Percentiles rank a stretch among this genome's conserved stretches.
These are phyloP conservation scores for Botrytis medusae DNA, from an alignment of 2,329 filamentous ascomycete species.

Conservation along the genomic window DNA sequence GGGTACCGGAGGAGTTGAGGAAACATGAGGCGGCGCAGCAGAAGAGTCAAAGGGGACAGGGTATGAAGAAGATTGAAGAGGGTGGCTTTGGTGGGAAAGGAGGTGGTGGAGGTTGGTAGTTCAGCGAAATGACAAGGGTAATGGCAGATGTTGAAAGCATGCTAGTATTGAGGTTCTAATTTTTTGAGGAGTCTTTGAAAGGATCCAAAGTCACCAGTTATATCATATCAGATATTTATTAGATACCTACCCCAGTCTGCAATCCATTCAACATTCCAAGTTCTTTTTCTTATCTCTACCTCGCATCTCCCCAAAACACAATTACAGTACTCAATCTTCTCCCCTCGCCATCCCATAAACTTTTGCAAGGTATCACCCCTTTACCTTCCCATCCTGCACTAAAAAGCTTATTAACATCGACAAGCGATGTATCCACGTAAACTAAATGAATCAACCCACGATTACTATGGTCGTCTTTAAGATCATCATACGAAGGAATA, in stretches of 20 bases:
- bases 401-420: neutral
- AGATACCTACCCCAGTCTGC: neutral
- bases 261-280: neutral
- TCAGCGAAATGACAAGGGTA: neutral
- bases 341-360: constrained; percentile 45
- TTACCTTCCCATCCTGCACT: constrained; percentile 7
- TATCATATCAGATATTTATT: neutral
- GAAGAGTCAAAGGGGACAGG: constrained; percentile 56
- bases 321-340: constrained; percentile 34
- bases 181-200: too few species aligned
- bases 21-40: constrained; percentile 91
- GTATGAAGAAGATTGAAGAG: constrained; percentile 50
- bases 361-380: constrained; percentile 45
- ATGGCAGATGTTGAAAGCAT: neutral
- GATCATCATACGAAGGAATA: constrained; percentile 17
- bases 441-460: neutral
- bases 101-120: constrained; percentile 27
- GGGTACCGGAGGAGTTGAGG: constrained; percentile 86
- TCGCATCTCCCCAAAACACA: constrained; percentile 5
- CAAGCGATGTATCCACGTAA: constrained; percentile 22
- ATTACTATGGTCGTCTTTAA: neutral
- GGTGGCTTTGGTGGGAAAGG: constrained; percentile 42
- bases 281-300: neutral
- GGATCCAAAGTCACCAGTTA: neutral
- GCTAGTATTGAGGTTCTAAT: too few species aligned